A percentile compares a stretch with the other conserved stretches of the same genome.
phyloP scores from a whole-genome alignment of 2,329 filamentous ascomycete genomes.

The Camillea tinctor region DNA sequence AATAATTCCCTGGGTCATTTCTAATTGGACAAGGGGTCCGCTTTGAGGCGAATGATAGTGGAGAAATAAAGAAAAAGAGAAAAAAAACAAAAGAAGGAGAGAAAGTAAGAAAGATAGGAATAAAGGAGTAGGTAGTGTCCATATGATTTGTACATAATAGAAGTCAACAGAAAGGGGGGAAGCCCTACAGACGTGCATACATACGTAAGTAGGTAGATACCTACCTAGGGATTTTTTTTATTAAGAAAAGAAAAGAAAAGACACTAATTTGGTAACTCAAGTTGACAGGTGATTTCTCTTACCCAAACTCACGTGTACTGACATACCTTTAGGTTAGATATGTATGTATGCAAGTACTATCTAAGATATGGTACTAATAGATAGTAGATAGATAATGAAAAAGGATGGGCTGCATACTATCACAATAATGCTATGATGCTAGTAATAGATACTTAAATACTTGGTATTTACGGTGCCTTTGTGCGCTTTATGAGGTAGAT shows the following conservation, averaged over 20 bases:
- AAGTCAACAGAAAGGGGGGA: constrained; percentile 13
- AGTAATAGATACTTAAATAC: too few species aligned
- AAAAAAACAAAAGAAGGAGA: not conserved
- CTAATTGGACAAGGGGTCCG: constrained; percentile 2
- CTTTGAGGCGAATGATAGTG: constrained; percentile 22
- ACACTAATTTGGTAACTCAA: not conserved
- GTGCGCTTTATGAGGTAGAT: too few species aligned
- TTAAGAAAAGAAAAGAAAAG: not conserved
- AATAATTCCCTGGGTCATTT: not conserved
- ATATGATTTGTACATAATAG: constrained; percentile 17
- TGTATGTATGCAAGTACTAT: too few species aligned
- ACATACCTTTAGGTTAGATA: not conserved
- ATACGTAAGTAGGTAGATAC: not conserved
- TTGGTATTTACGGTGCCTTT: too few species aligned
- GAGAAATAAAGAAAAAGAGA: constrained; percentile 12
- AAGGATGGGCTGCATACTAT: too few species aligned
- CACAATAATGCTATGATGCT: too few species aligned
- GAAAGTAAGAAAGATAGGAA: too few species aligned
- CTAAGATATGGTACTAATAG: not conserved
- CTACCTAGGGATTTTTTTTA: too few species aligned
- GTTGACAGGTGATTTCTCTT: not conserved
- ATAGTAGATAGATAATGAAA: too few species aligned
- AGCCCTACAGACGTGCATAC: too few species aligned
- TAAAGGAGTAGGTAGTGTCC: not conserved
- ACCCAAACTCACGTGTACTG: not conserved